Conservation (phyloP, 2,329 filamentous ascomycete species). For the Monilinia polystroma region DNA sequence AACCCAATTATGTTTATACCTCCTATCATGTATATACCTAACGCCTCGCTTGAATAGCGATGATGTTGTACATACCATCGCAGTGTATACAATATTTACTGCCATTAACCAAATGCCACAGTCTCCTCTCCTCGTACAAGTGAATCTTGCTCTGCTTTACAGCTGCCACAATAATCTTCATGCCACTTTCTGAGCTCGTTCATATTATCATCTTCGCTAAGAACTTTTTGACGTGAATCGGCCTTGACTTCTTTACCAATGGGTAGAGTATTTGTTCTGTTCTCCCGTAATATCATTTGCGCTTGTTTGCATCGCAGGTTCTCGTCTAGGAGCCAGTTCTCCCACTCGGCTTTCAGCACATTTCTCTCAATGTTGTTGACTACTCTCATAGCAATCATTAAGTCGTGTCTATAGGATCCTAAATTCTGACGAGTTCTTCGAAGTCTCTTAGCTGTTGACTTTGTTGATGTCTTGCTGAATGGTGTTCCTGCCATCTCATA, state of each 20-base stretch:
- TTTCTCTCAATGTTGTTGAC: conserved; percentile 88
- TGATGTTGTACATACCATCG: neutral
- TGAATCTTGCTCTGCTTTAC: conserved; percentile 42
- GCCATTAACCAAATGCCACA: conserved; percentile 33
- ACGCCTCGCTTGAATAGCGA: conserved; percentile 23
- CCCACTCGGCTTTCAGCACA: conserved; percentile 84
- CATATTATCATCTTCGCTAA: conserved; percentile 40
- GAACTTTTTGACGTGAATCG: conserved; percentile 28
- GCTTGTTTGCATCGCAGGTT: conserved; percentile 69
- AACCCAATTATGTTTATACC: neutral
- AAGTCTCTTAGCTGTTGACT: conserved; percentile 60
- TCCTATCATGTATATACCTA: conserved; percentile 2
- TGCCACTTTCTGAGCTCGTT: conserved; percentile 56
- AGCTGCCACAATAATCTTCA: conserved; percentile 62
- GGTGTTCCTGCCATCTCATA: conserved; percentile 52
- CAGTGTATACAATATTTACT: conserved; percentile 16
- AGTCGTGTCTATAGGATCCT: conserved; percentile 80
- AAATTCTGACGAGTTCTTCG: conserved; percentile 79
- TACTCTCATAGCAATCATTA: conserved; percentile 85
- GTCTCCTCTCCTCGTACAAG: conserved; percentile 31
- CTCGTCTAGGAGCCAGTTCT: conserved; percentile 86
- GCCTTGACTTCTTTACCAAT: conserved; percentile 34
- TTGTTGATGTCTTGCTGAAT: conserved; percentile 50
- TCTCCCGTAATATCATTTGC: conserved; percentile 47
- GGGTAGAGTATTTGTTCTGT: conserved; percentile 31